Conservation (phyloP, 129 eudicot genomes). For the Centaurea solstitialis region DNA sequence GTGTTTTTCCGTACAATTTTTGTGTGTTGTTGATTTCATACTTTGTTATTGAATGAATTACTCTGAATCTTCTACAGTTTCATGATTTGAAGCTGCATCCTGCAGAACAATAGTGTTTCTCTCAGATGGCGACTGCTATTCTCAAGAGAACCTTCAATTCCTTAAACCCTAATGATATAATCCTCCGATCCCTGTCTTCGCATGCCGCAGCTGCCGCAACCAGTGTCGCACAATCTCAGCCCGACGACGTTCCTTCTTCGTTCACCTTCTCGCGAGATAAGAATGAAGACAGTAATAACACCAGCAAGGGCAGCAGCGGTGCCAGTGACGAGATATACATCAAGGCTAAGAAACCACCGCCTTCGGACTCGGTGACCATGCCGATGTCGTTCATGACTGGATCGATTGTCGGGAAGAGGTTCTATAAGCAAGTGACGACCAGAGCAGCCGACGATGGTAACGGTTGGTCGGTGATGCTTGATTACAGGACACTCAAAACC, state of each 20-base stretch:
- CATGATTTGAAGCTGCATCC: neutral
- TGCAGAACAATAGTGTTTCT: neutral
- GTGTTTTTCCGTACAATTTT: neutral
- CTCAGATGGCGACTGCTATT: slow-evolving; percentile 43
- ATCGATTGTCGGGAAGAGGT: slow-evolving; percentile 86
- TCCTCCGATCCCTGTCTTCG: slow-evolving; percentile 37
- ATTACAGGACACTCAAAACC: slow-evolving; percentile 88
- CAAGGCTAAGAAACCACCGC: slow-evolving; percentile 43
- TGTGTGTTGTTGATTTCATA: neutral
- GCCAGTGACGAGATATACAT: slow-evolving; percentile 40
- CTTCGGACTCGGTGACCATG: slow-evolving; percentile 73
- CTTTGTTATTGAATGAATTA: neutral
- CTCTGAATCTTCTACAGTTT: neutral
- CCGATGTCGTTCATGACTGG: slow-evolving; percentile 99
- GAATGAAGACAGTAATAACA: neutral
- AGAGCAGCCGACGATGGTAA: slow-evolving; percentile 79
- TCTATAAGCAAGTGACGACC: slow-evolving; percentile 79
- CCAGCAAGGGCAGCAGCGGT: neutral
- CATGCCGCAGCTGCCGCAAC: slow-evolving; percentile 43
- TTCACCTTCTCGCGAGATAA: slow-evolving; percentile 63
- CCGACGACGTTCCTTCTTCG: slow-evolving; percentile 36
- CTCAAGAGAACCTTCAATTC: slow-evolving; percentile 47
- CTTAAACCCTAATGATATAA: slow-evolving; percentile 32
- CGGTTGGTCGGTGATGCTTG: slow-evolving; percentile 92
- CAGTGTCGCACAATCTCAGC: slow-evolving; percentile 30